phyloP scores from a whole-genome alignment of 73 alveolate genomes.

The Stentor coeruleus region DNA sequence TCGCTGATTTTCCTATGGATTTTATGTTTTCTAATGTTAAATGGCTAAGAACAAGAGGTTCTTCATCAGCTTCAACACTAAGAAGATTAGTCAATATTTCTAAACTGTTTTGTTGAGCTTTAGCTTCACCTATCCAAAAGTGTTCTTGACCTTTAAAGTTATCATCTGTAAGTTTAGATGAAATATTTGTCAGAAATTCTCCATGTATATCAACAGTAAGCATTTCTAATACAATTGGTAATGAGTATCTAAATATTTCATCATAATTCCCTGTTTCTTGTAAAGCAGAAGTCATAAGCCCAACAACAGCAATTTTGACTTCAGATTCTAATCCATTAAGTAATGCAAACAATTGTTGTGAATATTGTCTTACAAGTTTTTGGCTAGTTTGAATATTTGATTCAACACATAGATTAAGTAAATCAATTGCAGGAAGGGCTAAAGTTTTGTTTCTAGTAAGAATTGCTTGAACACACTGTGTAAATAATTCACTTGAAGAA shows the following conservation, averaged over 20 bases:
- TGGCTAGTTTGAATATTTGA: background rate
- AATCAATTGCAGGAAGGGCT: background rate
- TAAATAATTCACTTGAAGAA: background rate
- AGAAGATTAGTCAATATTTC: constrained; percentile 16
- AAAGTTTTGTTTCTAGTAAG: background rate
- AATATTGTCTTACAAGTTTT: background rate
- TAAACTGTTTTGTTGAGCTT: background rate
- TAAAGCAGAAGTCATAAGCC: background rate
- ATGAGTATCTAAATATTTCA: background rate
- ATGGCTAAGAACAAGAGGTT: background rate
- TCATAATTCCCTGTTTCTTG: background rate
- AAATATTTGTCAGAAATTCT: background rate
- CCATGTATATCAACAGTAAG: background rate
- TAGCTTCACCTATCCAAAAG: background rate
- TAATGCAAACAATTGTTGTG: background rate
- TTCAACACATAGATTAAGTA: background rate
- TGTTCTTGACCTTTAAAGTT: background rate
- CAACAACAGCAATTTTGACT: background rate
- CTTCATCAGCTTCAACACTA: constrained; percentile 9
- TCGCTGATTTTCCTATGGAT: background rate
- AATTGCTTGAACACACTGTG: background rate
- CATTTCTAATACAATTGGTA: background rate
- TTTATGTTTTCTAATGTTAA: background rate
- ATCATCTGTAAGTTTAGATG: background rate
- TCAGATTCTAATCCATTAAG: background rate